A percentile compares a stretch with the other conserved stretches of the same genome.
phyloP scores from a whole-genome alignment of 306 rosid genomes.

The Citrullus mucosospermus region DNA sequence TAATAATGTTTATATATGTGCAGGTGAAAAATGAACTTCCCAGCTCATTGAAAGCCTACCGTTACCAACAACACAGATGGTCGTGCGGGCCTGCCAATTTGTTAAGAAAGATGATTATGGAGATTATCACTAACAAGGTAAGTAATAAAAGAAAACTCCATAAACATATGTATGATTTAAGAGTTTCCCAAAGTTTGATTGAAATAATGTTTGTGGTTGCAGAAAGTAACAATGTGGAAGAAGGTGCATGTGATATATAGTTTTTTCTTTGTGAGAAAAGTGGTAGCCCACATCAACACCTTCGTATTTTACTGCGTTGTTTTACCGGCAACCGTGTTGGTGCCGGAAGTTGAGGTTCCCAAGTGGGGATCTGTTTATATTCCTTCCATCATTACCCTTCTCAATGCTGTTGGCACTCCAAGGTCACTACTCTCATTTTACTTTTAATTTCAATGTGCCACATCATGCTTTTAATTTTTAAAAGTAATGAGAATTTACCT shows the following conservation, averaged over 20 bases:
- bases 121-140: conserved; percentile 45
- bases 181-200: no score
- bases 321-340: conserved; percentile 46
- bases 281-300: conserved; percentile 44
- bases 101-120: conserved; percentile 38
- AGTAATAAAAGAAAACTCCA: no score
- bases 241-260: conserved; percentile 47
- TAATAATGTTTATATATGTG: no score
- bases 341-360: conserved; percentile 46
- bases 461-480: no score
- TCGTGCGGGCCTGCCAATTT: conserved; percentile 63
- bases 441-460: no score
- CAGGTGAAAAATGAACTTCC: conserved; percentile 53
- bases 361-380: conserved; percentile 56
- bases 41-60: conserved; percentile 47
- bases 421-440: conserved; percentile 9
- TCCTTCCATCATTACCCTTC: conserved; percentile 46
- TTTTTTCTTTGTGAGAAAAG: conserved; percentile 48
- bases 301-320: conserved; percentile 47
- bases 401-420: conserved; percentile 52
- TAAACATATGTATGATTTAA: no score
- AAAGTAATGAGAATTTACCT: no score
- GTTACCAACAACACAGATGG: conserved; percentile 59
- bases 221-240: conserved; percentile 50
- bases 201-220: background rate